Percentiles rank a stretch among this genome's conserved stretches.
These are phyloP conservation scores for Taiozyma sp. DNA, from an alignment of 1,139 yeast genomes.

Conservation along the genomic window DNA sequence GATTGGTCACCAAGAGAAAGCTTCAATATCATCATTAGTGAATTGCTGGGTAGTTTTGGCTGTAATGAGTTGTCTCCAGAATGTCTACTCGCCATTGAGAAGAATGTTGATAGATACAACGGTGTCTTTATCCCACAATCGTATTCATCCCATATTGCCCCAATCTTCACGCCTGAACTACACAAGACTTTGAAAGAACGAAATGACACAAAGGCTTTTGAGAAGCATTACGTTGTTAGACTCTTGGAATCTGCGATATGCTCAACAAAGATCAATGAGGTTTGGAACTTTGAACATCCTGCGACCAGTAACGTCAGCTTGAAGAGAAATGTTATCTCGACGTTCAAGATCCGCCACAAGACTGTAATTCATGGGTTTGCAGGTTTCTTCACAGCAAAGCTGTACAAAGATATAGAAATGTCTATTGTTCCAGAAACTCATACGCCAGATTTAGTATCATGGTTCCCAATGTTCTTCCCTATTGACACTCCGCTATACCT, in stretches of 20 bases:
- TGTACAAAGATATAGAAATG: conserved; percentile 55
- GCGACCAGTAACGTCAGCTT: conserved; percentile 9
- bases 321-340: conserved; percentile 29
- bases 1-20: conserved; percentile 34
- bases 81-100: conserved; percentile 41
- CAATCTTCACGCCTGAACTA: conserved; percentile 54
- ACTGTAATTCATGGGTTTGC: conserved; percentile 66
- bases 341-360: conserved; percentile 34
- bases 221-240: conserved; percentile 58
- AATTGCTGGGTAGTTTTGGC: conserved; percentile 84
- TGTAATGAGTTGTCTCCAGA: conserved; percentile 91
- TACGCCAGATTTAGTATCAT: conserved; percentile 55
- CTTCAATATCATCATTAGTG: conserved; percentile 66
- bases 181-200: conserved; percentile 29
- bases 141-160: conserved; percentile 58
- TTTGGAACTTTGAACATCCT: conserved; percentile 58
- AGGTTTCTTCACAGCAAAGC: conserved; percentile 67
- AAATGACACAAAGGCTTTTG: conserved; percentile 27
- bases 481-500: conserved; percentile 44
- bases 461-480: conserved; percentile 81
- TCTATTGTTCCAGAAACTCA: conserved; percentile 49
- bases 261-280: conserved; percentile 35
- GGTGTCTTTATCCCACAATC: conserved; percentile 57
- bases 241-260: conserved; percentile 46
- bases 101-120: conserved; percentile 17